Conservation (phyloP, 2,329 filamentous ascomycete species). For the Colletotrichum karsti region DNA sequence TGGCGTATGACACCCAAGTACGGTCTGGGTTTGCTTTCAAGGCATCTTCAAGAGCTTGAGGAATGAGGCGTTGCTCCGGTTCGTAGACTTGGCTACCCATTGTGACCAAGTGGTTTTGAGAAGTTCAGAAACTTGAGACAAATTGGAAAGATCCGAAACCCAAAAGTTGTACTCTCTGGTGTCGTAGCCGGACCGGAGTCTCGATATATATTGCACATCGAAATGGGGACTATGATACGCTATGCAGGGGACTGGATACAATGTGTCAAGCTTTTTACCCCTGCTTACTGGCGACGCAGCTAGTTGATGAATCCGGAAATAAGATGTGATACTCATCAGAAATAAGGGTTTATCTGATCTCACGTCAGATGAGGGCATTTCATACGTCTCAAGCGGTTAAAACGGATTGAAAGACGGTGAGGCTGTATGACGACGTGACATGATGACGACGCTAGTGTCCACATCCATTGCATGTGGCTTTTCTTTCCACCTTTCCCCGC, state of each 20-base stretch:
- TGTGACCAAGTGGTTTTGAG: neutral
- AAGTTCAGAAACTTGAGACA: too few relatives aligned
- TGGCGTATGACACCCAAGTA: slow-evolving; percentile 43
- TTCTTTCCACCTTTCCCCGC: neutral
- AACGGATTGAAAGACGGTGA: neutral
- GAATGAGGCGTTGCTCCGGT: neutral
- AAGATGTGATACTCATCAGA: neutral
- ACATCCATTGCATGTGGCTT: neutral
- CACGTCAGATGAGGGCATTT: neutral
- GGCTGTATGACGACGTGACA: neutral
- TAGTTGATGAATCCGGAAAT: neutral
- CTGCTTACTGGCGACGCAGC: neutral
- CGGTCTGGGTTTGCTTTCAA: slow-evolving; percentile 36
- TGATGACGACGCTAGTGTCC: neutral
- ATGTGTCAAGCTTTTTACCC: neutral
- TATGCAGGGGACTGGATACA: neutral
- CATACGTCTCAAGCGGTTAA: neutral
- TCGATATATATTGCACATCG: neutral
- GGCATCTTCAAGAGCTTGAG: neutral
- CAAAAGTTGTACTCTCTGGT: neutral
- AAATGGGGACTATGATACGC: too few relatives aligned
- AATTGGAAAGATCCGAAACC: too few relatives aligned
- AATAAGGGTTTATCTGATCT: neutral
- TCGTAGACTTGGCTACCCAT: neutral
- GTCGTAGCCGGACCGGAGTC: too few relatives aligned